Conservation (phyloP, 768 basidiomycete genomes). For the Cantharellus anzutake region DNA sequence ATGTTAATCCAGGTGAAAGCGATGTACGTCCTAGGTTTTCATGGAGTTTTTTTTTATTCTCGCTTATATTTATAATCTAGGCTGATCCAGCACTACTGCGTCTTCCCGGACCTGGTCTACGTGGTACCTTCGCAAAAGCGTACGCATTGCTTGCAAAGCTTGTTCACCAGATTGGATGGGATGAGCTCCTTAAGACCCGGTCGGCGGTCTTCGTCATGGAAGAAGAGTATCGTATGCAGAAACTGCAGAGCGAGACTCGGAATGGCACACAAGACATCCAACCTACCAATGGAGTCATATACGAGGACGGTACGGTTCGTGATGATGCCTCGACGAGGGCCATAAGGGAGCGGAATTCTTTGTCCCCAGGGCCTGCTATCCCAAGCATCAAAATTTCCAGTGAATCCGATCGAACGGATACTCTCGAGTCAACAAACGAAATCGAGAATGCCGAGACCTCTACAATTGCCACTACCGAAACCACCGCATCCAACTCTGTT, state of each 20-base stretch:
- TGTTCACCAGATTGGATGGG: conserved; percentile 94
- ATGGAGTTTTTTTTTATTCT: not conserved
- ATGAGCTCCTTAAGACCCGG: conserved; percentile 89
- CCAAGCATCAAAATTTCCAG: conserved; percentile 65
- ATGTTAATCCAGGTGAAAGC: conserved; percentile 65
- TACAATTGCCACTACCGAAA: conserved; percentile 13
- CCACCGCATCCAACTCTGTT: not conserved
- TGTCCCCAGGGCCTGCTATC: conserved; percentile 16
- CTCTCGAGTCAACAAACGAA: conserved; percentile 22
- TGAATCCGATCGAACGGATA: conserved; percentile 39
- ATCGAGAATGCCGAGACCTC: conserved; percentile 1
- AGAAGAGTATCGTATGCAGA: conserved; percentile 96
- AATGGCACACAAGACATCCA: conserved; percentile 15
- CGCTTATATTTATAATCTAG: conserved; percentile 17
- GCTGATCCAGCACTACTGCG: conserved; percentile 87
- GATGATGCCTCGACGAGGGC: conserved; percentile 57
- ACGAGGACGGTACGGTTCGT: conserved; percentile 41
- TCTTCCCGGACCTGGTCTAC: conserved; percentile 83
- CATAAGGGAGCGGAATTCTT: conserved; percentile 19
- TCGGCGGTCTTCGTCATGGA: conserved; percentile 98
- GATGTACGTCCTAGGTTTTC: conserved; percentile 29
- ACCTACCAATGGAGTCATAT: conserved; percentile 26
- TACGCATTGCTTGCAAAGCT: conserved; percentile 80
- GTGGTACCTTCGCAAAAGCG: conserved; percentile 91
- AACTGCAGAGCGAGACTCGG: conserved; percentile 32